Conservation (phyloP, 805 yeast species). For the Sungouiozyma ichnusensis region DNA sequence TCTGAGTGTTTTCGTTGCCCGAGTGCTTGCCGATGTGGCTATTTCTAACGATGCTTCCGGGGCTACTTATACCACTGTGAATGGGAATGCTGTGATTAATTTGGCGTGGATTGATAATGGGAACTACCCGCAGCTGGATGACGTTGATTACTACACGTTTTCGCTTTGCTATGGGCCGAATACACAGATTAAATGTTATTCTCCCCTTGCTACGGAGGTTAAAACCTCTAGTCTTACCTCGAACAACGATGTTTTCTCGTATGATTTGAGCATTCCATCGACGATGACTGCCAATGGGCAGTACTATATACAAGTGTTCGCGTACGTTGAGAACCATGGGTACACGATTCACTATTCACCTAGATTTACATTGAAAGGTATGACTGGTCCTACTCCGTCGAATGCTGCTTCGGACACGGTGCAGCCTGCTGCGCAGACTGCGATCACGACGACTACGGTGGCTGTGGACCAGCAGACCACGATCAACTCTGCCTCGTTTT, state of each 20-base stretch:
- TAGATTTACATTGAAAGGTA: slow-evolving; percentile 54
- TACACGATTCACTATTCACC: slow-evolving; percentile 58
- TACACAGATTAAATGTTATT: slow-evolving; percentile 34
- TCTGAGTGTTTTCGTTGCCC: neutral
- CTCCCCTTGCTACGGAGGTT: slow-evolving; percentile 22
- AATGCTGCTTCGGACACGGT: slow-evolving; percentile 38
- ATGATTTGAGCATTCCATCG: slow-evolving; percentile 36
- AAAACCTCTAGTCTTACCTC: slow-evolving; percentile 22
- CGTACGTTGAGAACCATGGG: slow-evolving; percentile 27
- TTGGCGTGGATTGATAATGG: slow-evolving; percentile 51
- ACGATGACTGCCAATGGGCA: slow-evolving; percentile 49
- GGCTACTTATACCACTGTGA: slow-evolving; percentile 13
- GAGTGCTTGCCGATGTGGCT: slow-evolving; percentile 19
- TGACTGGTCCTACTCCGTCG: slow-evolving; percentile 51
- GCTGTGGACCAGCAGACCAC: slow-evolving; percentile 23
- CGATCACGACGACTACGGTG: slow-evolving; percentile 27
- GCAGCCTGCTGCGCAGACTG: slow-evolving; percentile 35
- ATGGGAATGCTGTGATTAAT: slow-evolving; percentile 22
- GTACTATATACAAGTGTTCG: slow-evolving; percentile 62
- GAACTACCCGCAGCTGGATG: slow-evolving; percentile 34
- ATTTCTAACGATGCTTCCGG: slow-evolving; percentile 18
- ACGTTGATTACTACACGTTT: slow-evolving; percentile 39
- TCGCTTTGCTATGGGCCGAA: slow-evolving; percentile 62
- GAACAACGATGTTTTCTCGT: slow-evolving; percentile 18
- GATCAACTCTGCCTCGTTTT: slow-evolving; percentile 41